These are phyloP conservation scores for Exophiala viscosa DNA, from an alignment of 2,329 filamentous ascomycete genomes.

Conservation along the genomic window DNA sequence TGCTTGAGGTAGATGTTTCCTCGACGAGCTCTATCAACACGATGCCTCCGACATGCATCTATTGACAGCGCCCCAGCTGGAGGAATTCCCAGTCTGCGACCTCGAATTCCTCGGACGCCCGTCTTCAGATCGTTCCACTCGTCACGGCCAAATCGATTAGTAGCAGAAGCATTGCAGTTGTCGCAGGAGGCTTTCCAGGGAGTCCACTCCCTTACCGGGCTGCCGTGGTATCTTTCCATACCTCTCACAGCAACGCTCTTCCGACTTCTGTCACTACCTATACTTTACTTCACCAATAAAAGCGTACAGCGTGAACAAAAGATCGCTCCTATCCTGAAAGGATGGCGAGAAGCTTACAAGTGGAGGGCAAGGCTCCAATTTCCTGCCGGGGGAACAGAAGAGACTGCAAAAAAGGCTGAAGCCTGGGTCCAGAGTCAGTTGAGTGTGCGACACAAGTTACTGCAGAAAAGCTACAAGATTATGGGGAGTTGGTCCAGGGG, in stretches of 20 bases:
- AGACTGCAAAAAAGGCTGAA: constrained; percentile 9
- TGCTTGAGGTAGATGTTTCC: too few species aligned
- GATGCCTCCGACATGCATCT: not conserved
- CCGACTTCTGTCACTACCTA: constrained; percentile 47
- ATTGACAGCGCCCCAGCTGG: not conserved
- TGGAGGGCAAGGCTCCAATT: constrained; percentile 21
- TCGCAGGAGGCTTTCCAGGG: constrained; percentile 18
- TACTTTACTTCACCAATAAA: constrained; percentile 42
- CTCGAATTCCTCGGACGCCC: not conserved
- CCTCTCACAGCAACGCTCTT: constrained; percentile 53
- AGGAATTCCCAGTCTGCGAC: not conserved
- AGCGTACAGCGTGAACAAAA: constrained; percentile 39
- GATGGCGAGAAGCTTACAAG: constrained; percentile 33
- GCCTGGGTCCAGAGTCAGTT: constrained; percentile 18
- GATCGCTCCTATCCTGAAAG: constrained; percentile 40
- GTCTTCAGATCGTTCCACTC: constrained; percentile 44
- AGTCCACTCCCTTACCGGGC: constrained; percentile 48
- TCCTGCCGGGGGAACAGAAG: constrained; percentile 3
- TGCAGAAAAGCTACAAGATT: constrained; percentile 26
- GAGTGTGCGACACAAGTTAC: constrained; percentile 9
- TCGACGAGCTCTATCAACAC: too few species aligned
- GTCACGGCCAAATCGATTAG: constrained; percentile 37
- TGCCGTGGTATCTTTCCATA: constrained; percentile 55
- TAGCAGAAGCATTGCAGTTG: constrained; percentile 16
- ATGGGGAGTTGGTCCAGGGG: constrained; percentile 1